phyloP scores from a whole-genome alignment of 169 alveolate species.

The Cryptosporidium meleagridis region DNA sequence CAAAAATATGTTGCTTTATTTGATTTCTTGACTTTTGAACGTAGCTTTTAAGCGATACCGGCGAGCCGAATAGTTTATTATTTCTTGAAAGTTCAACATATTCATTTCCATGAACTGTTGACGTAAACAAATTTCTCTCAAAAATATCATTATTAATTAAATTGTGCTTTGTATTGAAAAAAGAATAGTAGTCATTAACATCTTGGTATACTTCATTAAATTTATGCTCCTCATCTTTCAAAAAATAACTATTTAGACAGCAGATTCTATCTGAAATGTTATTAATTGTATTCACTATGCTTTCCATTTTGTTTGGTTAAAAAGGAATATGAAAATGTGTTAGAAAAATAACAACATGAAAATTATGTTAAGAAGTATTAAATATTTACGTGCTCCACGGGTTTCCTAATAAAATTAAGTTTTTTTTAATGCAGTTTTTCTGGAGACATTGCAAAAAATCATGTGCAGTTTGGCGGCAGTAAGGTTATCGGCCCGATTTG shows the following conservation, averaged over 20 bases:
- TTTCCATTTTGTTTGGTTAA: neutral
- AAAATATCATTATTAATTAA: neutral
- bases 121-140: neutral
- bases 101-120: neutral
- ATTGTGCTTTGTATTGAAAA: neutral
- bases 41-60: constrained; percentile 42
- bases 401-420: neutral
- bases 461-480: neutral
- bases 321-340: neutral
- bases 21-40: neutral
- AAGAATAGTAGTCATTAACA: constrained; percentile 15
- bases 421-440: neutral
- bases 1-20: constrained; percentile 5
- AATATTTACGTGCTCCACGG: neutral
- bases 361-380: neutral
- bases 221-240: neutral
- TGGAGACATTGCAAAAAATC: constrained; percentile 3
- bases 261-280: constrained; percentile 11
- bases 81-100: constrained; percentile 55
- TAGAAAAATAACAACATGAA: neutral
- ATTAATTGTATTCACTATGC: neutral
- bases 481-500: neutral
- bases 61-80: constrained; percentile 38
- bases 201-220: neutral
- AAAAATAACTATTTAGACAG: neutral